Evolutionary conservation across 805 yeast species (phyloP), one percentile per base, ranked within the genome.

Genomic region (Pichia deserticola): DNA sequence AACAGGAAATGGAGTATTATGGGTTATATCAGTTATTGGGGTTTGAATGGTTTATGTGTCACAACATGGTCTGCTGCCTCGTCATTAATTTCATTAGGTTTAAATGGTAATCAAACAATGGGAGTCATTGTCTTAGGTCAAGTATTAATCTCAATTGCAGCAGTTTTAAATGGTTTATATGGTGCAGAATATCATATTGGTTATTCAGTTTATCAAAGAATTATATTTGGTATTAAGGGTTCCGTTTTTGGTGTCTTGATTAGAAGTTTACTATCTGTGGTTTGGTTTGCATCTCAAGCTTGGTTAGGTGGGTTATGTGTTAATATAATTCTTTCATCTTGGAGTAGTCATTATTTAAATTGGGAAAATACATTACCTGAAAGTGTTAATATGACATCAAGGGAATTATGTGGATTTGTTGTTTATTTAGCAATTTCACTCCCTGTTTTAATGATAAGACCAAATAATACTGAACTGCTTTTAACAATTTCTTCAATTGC

Each of bases 151-250:
- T 62, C 70, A 37, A 27, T 61, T 6, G 66, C 69, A 49, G 71
- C 79, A 6, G 51, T 71, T 34, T 67, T 75, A 9, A 75, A 75
- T 56, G 69, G 76, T 25, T 66, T 64, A 43, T 77, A 76, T 1
- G 80, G 81, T 42, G 55, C 62, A 11, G 71, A 75, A 45, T 76
- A 70, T 66, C 77, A 74, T 54, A 66, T 76, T 45, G 79, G 79
- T 1, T 76, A 65, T 54, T 69, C 79, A 5, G 66, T 76, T 12
- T 66, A 65, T 45, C 65, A 68, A 29, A 60, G 80, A 45, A 67
- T 67, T 49, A 62, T 73, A 2, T 75, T 72, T 60, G 80, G 81
- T 3, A 63, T 75, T 38, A 59, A 63, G 47, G 78, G 79, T 1
- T 65, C 76, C 5, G 65, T 58, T 44, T 45, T 74, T 32, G 73